Base-by-base conservation (phyloP, 768 basidiomycete genomes). In the Panus rudis region DNA sequence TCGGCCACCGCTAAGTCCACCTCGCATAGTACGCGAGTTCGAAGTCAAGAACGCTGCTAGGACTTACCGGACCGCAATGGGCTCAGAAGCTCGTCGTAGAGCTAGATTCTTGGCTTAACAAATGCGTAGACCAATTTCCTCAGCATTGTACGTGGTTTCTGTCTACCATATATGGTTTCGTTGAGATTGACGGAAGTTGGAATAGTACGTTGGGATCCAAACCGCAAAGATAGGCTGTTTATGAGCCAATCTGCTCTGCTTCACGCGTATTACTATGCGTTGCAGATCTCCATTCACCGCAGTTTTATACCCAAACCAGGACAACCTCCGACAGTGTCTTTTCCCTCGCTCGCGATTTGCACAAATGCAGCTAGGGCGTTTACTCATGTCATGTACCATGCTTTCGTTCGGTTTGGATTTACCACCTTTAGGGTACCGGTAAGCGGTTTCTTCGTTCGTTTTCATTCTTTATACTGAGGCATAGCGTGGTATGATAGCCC, bases 351-450 rank as follows among this genome's bases (percentile, higher is more conserved):
- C 4, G 37, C 43, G 6, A 45, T 45, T 19, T 45, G 43, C 26
- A 45, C 43, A 20, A 45, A 45, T 17, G 43, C 43, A 4, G 43
- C 43, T 5, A 5, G 43, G 7, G 70, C 71, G 0, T 66, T 62
- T 23, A 56, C 62, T 16, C 71, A 70, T 47, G 65, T 76, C 20
- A 50, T 71, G 41, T 66, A 73, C 41, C 51, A 53, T 1, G 51
- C 58, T 14, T 58, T 60, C 16, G 45, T 55, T 39, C 49, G 60
- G 4, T 52, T 51, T 20, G 16, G 20, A 27, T 43, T 27, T 50
- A 49, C 25, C 49, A 34, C 50, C 57, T 40, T 52, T 45, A 43
- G 47, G 54, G 31, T 49, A 54, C 32, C 37, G 3, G 64, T 65
- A 46, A 22, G 52, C 13, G 13, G 7, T 12, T 17, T 6, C 6